Base-by-base conservation (phyloP, 2,329 filamentous ascomycete species). In the Ceratocystiopsis minuta region DNA sequence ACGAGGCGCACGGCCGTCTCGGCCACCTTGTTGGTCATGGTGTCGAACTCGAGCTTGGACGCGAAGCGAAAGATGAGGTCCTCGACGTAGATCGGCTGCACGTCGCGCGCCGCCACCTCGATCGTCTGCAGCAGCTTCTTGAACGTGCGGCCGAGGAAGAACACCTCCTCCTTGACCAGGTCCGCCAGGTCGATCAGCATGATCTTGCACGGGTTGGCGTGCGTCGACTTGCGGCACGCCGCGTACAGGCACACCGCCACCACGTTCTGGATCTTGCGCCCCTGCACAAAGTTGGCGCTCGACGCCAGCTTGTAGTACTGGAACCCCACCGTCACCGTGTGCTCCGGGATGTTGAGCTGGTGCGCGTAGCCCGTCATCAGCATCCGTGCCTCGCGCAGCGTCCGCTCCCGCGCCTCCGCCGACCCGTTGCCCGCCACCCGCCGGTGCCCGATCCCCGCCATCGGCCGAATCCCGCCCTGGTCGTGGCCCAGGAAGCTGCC, bases 141-240 rank as follows among this genome's bases (percentile, higher is more conserved):
- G 68, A 93, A 96, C 24, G 84, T 82, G 47, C 83, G 78, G 36
- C 90, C 90, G 14, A 98, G 70, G 48, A 83, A 80, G 61, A 93
- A 98, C 18, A 98, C 88, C 51, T 95, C 94, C 55, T 90, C 75
- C 63, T 72, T 71, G 43, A 68, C 64, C 46, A 88, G 69, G 55
- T 98, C 90, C 13, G 90, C 84, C 55, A 98, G 76, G 56, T 98
- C 90, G 57, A 98, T 96, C 36, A 98, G 70, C 80, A 98, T 87
- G 50, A 90, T 70, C 36, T 79, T 81, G 55, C 90, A 93, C 18
- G 78, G 77, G 36, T 75, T 50, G 14, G 48, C 48, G 34, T 48
- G 47, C 14, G 48, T 73, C 47, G 83, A 75, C 42, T 80, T 75
- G 46, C 90, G 77, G 54, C 85, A 93, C 14, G 85, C 85, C 43